phyloP scores from a whole-genome alignment of 2,329 filamentous ascomycete genomes.

The Chrysosporium queenslandicum region DNA sequence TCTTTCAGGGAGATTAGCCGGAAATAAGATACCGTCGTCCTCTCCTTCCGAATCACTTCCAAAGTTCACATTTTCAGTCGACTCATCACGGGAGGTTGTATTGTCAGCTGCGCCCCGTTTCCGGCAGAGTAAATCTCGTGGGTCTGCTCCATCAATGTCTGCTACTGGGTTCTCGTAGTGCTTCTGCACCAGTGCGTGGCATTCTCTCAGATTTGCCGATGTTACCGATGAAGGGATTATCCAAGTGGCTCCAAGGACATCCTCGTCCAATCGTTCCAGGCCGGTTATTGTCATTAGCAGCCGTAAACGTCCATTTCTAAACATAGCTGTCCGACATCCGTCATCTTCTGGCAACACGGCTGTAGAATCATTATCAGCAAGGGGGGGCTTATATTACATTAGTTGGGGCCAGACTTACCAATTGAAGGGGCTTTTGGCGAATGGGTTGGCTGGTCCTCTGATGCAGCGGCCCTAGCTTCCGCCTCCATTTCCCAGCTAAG shows the following conservation, averaged over 20 bases:
- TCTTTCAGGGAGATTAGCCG: constrained; percentile 42
- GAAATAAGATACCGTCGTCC: constrained; percentile 56
- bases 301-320: constrained; percentile 79
- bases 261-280: constrained; percentile 58
- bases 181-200: constrained; percentile 62
- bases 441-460: constrained; percentile 22
- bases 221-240: constrained; percentile 58
- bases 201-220: constrained; percentile 56
- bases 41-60: constrained; percentile 61
- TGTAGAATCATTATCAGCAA: constrained; percentile 25
- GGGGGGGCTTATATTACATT: neutral
- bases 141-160: constrained; percentile 64
- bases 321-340: constrained; percentile 61
- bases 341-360: constrained; percentile 56
- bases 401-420: constrained; percentile 37
- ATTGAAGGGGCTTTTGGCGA: constrained; percentile 23
- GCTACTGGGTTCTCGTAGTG: constrained; percentile 67
- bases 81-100: constrained; percentile 23
- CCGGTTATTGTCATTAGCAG: constrained; percentile 71
- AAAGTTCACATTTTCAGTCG: constrained; percentile 47
- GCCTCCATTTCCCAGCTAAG: constrained; percentile 67
- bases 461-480: constrained; percentile 46
- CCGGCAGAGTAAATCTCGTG: constrained; percentile 68
- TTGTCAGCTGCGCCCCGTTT: constrained; percentile 45
- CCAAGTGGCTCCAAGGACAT: constrained; percentile 70